phyloP scores from a whole-genome alignment of 257 asterid genomes.

The Scutellaria barbata region DNA sequence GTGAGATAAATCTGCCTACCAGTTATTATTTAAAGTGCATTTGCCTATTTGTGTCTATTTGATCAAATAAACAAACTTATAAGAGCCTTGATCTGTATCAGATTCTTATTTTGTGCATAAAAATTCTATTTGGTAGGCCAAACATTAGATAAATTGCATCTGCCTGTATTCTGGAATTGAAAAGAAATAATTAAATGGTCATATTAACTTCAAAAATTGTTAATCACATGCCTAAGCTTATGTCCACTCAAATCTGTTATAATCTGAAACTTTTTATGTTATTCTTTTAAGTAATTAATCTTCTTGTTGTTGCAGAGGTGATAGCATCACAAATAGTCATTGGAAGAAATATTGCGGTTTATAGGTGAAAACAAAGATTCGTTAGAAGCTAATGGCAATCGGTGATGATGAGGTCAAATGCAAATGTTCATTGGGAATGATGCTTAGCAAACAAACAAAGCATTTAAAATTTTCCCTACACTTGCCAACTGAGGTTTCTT shows the following conservation, averaged over 20 bases:
- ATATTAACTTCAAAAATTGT: neutral
- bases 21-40: neutral
- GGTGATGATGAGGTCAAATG: neutral
- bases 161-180: neutral
- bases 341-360: neutral
- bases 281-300: neutral
- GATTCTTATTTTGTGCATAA: neutral
- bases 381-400: slow-evolving; percentile 10
- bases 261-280: neutral
- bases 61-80: neutral
- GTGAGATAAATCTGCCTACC: neutral
- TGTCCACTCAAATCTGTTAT: neutral
- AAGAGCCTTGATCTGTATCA: neutral
- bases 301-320: slow-evolving; percentile 4
- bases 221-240: slow-evolving; percentile 5
- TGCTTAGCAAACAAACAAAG: neutral
- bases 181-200: neutral
- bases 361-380: neutral
- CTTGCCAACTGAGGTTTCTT: slow-evolving; percentile 1
- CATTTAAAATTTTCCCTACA: neutral
- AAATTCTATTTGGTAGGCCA: neutral
- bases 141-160: neutral
- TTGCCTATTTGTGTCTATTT: neutral
- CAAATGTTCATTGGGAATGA: neutral
- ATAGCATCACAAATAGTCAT: neutral